Conservation (phyloP, 257 asterid species). For the Linaria vulgaris region DNA sequence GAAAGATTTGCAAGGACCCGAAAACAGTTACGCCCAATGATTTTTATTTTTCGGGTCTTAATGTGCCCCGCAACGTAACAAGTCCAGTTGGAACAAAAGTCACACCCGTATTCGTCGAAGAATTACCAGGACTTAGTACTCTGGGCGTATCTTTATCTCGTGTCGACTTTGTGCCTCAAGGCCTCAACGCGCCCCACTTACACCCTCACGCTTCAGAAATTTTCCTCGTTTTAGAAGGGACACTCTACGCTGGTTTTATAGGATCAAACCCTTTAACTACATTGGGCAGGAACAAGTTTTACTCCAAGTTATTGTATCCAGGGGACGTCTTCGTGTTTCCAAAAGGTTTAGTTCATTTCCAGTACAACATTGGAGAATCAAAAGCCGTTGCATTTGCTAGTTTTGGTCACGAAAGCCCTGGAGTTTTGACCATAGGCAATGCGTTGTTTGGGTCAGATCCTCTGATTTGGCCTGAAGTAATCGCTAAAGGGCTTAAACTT, state of each 20-base stretch:
- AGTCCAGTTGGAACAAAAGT: slow-evolving; percentile 1
- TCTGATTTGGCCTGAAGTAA: slow-evolving; percentile 11
- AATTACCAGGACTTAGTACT: slow-evolving; percentile 36
- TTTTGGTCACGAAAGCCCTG: slow-evolving; percentile 30
- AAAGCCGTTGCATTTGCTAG: slow-evolving; percentile 13
- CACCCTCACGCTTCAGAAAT: slow-evolving; percentile 35
- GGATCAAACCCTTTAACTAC: slow-evolving; percentile 20
- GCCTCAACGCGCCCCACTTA: slow-evolving; percentile 36
- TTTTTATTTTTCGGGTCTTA: slow-evolving; percentile 6
- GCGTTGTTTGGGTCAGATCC: slow-evolving; percentile 29
- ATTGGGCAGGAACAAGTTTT: slow-evolving; percentile 17
- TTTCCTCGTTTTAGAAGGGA: slow-evolving; percentile 23
- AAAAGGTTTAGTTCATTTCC: slow-evolving; percentile 28
- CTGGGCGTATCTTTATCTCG: slow-evolving; percentile 31
- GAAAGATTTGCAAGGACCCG: slow-evolving; percentile 32
- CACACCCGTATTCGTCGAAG: slow-evolving; percentile 13
- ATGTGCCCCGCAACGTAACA: slow-evolving; percentile 18
- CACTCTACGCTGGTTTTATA: slow-evolving; percentile 22
- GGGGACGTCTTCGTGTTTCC: slow-evolving; percentile 26
- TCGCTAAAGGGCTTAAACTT: background rate
- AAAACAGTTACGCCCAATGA: slow-evolving; percentile 15
- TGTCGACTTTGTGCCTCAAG: slow-evolving; percentile 24
- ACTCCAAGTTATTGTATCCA: background rate
- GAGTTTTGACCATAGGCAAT: slow-evolving; percentile 25
- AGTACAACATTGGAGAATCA: slow-evolving; percentile 19